phyloP scores from a whole-genome alignment of 805 yeast genomes.

The Peterozyma xylosa region DNA sequence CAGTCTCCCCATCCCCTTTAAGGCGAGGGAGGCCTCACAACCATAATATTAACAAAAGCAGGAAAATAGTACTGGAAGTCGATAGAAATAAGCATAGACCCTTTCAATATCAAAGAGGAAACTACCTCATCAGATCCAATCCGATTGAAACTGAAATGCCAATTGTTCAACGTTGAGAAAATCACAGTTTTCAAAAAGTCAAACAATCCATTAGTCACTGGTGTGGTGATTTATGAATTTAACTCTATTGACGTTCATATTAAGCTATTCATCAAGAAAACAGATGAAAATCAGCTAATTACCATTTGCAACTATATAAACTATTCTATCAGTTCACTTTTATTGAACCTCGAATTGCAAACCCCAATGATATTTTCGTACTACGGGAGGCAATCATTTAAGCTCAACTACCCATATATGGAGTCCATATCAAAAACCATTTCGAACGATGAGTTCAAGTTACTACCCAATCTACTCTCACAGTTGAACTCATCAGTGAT shows the following conservation, averaged over 20 bases:
- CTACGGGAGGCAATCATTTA: constrained; percentile 12
- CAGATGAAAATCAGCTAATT: neutral
- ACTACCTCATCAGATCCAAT: neutral
- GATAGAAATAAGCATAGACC: too few species aligned
- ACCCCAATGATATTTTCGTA: constrained; percentile 23
- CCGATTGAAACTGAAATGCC: constrained; percentile 3
- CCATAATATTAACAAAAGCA: too few species aligned
- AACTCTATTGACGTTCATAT: neutral
- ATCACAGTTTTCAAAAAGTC: neutral
- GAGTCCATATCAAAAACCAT: constrained; percentile 3
- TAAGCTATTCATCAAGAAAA: neutral
- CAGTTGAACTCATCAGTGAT: neutral
- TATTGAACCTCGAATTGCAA: constrained; percentile 14
- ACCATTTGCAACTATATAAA: constrained; percentile 15
- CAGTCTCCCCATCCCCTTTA: too few species aligned
- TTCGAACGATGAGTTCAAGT: constrained; percentile 1
- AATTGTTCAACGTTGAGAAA: constrained; percentile 1
- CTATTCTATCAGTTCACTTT: constrained; percentile 16
- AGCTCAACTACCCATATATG: constrained; percentile 13
- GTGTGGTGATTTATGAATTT: neutral
- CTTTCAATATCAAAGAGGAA: too few species aligned
- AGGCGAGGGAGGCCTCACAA: too few species aligned
- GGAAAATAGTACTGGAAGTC: too few species aligned
- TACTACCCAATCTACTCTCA: neutral
- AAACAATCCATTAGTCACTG: constrained; percentile 1